phyloP scores from a whole-genome alignment of 78 protist genomes.

The Acrasis kona region DNA sequence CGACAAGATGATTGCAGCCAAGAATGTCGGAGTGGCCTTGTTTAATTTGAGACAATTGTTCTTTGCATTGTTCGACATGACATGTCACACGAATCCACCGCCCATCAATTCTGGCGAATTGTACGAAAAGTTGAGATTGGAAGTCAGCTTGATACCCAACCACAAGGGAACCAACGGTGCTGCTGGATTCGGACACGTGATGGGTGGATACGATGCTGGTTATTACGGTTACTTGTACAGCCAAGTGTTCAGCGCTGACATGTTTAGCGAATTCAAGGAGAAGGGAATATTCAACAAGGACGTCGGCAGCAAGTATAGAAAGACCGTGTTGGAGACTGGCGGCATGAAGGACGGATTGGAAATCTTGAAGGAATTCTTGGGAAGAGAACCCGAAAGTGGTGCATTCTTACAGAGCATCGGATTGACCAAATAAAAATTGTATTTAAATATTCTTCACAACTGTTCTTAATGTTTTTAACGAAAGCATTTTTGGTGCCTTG shows the following conservation, averaged over 20 bases:
- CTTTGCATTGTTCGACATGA: constrained; percentile 34
- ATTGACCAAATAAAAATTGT: too few relatives aligned
- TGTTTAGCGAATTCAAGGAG: constrained; percentile 23
- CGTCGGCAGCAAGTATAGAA: constrained; percentile 29
- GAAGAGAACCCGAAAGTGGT: constrained; percentile 33
- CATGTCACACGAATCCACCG: too few relatives aligned
- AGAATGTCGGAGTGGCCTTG: neutral
- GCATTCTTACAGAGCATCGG: too few relatives aligned
- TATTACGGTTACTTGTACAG: constrained; percentile 66
- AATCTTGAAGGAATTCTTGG: constrained; percentile 43
- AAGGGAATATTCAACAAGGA: constrained; percentile 34
- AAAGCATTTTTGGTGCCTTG: too few relatives aligned
- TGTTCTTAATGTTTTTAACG: too few relatives aligned
- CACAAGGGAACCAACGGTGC: too few relatives aligned
- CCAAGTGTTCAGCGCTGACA: constrained; percentile 36
- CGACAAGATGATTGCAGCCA: neutral
- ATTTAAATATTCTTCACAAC: too few relatives aligned
- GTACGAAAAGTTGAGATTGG: too few relatives aligned
- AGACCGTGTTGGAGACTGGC: constrained; percentile 30
- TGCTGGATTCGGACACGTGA: too few relatives aligned
- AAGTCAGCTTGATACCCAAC: too few relatives aligned
- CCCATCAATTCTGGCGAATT: too few relatives aligned
- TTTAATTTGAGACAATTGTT: constrained; percentile 19
- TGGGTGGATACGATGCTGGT: constrained; percentile 57
- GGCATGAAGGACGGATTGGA: constrained; percentile 39